A percentile compares a stretch with the other conserved stretches of the same genome.
Evolutionary conservation across 805 yeast species (phyloP).

Genomic region (Wickerhamomyces rabaulensis): DNA sequence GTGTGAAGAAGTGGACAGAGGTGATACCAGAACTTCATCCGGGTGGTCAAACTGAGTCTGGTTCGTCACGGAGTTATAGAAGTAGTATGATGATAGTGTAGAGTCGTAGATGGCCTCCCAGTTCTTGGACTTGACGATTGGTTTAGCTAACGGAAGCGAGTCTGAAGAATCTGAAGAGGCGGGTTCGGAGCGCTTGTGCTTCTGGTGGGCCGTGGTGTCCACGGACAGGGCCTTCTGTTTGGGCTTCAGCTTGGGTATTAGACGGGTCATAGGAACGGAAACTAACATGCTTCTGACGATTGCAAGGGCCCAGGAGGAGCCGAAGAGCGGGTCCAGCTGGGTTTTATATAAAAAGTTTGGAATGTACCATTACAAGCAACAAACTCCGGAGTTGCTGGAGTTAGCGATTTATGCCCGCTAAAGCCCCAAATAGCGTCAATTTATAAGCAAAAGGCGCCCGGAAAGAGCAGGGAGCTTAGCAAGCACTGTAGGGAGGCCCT

Average conservation of each 20-base stretch:
- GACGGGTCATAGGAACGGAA: constrained; percentile 1
- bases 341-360: neutral
- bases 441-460: neutral
- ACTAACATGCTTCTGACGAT: neutral
- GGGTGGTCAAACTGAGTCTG: constrained; percentile 34
- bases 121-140: constrained; percentile 14
- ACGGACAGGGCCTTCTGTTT: neutral
- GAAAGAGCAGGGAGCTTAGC: neutral
- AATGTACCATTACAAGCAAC: neutral
- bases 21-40: constrained; percentile 30
- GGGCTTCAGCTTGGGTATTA: constrained; percentile 2
- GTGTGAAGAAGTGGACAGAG: constrained; percentile 6
- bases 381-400: neutral
- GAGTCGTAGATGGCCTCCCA: constrained; percentile 25
- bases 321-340: neutral
- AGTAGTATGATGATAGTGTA: constrained; percentile 28
- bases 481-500: too few relatives aligned
- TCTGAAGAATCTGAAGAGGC: neutral
- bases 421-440: neutral
- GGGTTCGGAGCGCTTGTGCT: neutral
- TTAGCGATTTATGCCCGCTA: neutral
- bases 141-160: constrained; percentile 6
- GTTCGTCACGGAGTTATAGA: constrained; percentile 25
- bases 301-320: too few relatives aligned
- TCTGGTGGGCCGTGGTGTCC: neutral